phyloP scores from a whole-genome alignment of 192 early-diverging fungal genomes.

The Coemansia sp. region DNA sequence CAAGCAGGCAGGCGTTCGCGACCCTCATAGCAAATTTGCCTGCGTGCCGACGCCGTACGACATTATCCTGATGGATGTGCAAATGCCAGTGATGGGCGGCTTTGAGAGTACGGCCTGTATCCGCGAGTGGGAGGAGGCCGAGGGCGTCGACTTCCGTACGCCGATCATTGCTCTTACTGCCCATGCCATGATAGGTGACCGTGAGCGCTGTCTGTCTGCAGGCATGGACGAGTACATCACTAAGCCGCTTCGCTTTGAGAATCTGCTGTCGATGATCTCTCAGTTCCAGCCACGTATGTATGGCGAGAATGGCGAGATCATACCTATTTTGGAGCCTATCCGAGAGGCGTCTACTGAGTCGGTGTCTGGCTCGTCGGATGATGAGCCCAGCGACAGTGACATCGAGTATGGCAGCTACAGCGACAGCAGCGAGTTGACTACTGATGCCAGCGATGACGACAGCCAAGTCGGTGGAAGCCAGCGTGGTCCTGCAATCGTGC shows the following conservation, averaged over 20 bases:
- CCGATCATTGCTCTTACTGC: conserved; percentile 87
- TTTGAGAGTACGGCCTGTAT: conserved; percentile 84
- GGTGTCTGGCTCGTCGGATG: neutral
- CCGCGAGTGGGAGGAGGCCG: conserved; percentile 64
- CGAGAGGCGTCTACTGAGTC: conserved; percentile 1
- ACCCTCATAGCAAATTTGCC: conserved; percentile 56
- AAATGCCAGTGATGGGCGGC: conserved; percentile 90
- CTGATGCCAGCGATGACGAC: neutral
- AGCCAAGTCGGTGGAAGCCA: neutral
- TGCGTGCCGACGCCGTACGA: conserved; percentile 55
- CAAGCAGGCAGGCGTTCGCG: conserved; percentile 51
- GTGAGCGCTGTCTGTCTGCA: conserved; percentile 77
- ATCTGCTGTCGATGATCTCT: conserved; percentile 43
- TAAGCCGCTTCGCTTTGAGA: conserved; percentile 58
- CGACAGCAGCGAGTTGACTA: neutral
- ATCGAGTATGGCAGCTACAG: neutral
- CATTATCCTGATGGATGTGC: conserved; percentile 84
- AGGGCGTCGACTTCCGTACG: conserved; percentile 58
- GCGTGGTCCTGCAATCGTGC: neutral
- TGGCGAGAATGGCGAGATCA: conserved; percentile 40
- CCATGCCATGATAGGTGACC: conserved; percentile 88
- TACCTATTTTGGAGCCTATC: conserved; percentile 34
- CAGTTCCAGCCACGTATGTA: conserved; percentile 54
- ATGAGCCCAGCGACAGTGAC: conserved; percentile 1
- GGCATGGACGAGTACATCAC: conserved; percentile 84